Base-by-base conservation (phyloP, 805 yeast species). In the Monosporozyma aerobia region DNA sequence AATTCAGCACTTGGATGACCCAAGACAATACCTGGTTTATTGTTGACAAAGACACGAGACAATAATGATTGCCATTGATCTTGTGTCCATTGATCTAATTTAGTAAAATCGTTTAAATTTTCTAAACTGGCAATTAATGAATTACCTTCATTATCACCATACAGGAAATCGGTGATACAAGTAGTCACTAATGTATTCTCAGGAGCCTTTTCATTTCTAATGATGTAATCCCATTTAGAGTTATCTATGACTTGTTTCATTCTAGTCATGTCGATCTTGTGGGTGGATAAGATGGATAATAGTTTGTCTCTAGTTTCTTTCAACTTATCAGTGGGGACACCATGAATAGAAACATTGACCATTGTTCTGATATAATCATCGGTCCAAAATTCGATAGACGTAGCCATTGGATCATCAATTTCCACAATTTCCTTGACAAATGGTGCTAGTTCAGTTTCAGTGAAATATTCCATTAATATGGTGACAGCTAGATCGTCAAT, bases 351-450 rank as follows among this genome's bases (percentile, higher is more conserved):
- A 35, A 74, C 64, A 56, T 78, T 77, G 22, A 86, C 69, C n/a
- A 80, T 80, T 0, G 85, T 77, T 54, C 78, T 74, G 50, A 79
- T 67, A 63, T 77, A 90, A 63, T 87, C 92, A 57, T 88, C 95
- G 1, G 92, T 83, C 62, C 81, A 80, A 58, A 76, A 82, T 30
- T 77, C 82, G 4, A 85, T 74, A 32, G 81, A 82, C 13, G 88
- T 82, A 1, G 97, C 92, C 50, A 81, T 69, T 0, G 98, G 97
- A 48, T 87, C 81, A 29, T 82, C 87, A 48, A 86, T 78, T 62
- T 92, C 97, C 23, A 90, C 87, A 55, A 94, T 74, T 53, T 77
- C 68, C 60, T 80, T 81, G 57, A 81, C 80, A 54, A 94, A 77
- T 27, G 89, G 74, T 1, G 97, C 86, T 46, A 88, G 80, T 0